A percentile compares a stretch with the other conserved stretches of the same genome.
Evolutionary conservation across 768 basidiomycete genomes (phyloP).

Genomic region (Auricularia sp.): DNA sequence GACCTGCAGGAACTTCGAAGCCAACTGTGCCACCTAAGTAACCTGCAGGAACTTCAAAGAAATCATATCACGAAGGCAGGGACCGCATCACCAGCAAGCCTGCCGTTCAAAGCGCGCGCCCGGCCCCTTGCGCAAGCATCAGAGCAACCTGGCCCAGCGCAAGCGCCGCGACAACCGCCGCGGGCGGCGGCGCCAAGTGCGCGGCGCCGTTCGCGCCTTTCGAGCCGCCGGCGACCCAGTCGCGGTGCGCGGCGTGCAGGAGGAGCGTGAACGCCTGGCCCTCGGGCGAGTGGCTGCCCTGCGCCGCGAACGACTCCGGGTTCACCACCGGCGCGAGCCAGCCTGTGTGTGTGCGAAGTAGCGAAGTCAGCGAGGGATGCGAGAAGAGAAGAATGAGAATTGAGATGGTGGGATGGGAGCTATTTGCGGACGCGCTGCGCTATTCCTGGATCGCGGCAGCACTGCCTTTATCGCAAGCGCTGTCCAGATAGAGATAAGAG

Average conservation of each 20-base stretch:
- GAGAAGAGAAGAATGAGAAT: too few species aligned
- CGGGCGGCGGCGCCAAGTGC: neutral
- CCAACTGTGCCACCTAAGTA: too few species aligned
- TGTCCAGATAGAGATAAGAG: too few species aligned
- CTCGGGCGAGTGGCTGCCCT: constrained; percentile 57
- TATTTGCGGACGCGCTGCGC: too few species aligned
- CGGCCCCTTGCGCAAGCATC: neutral
- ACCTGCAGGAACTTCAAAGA: too few species aligned
- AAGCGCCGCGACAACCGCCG: neutral
- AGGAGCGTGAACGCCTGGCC: constrained; percentile 70
- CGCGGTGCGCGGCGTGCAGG: constrained; percentile 64
- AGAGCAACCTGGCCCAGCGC: neutral
- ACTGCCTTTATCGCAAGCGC: too few species aligned
- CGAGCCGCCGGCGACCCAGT: constrained; percentile 54
- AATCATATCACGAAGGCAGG: too few species aligned
- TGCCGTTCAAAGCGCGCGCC: neutral
- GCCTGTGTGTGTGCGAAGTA: constrained; percentile 26
- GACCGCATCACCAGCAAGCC: too few species aligned
- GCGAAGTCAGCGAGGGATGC: neutral
- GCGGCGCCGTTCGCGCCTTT: constrained; percentile 33
- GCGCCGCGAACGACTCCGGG: constrained; percentile 40
- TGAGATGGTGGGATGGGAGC: too few species aligned
- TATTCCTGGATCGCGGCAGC: too few species aligned
- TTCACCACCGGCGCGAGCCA: constrained; percentile 71
- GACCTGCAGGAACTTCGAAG: too few species aligned